Evolutionary conservation across 371 early-diverging fungal genomes (phyloP), one percentile per base, ranked within the genome.

Genomic region (Mucor mucedo): DNA sequence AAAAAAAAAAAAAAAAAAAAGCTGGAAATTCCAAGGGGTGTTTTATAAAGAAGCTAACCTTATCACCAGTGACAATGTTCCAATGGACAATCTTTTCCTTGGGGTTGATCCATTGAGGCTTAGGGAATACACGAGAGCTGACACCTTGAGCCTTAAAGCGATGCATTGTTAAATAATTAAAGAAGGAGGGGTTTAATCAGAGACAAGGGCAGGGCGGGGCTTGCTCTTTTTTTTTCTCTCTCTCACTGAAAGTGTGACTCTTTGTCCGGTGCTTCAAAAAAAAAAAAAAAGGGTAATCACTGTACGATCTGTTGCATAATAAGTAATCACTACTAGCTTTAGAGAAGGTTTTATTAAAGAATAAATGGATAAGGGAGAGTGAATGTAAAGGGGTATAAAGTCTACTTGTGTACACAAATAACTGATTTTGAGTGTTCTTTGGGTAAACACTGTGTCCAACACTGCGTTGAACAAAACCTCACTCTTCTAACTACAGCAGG

Each of bases 401-500:
- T 47, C 21, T 50, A 50, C 50, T 50, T 50, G 50, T 70, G 66
- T 2, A 70, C 70, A 45, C 66, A 70, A 52, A 70, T 44, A 16
- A 70, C 70, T 44, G 70, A 65, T 50, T 70, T 70, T 8, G 68
- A 47, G 16, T 68, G 57, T 21, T 54, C 70, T 35, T 65, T 69
- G 16, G 73, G 67, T 42, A 75, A 56, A 52, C 71, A 72, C 14
- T 54, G 57, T 32, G 44, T 62, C 83, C 84, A 87, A 45, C 87
- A 87, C 4, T 66, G 29, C 0, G 75, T 71, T 0, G 85, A 84
- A 35, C 87, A 87, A 65, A 83, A 87, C 13, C 87, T 67, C 0
- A 87, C 84, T 35, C 85, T 75, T 47, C 83, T 75, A 1, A 84
- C 87, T 1, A 87, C 85, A 0, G 84, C 83, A 10, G 87, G 87